A percentile compares a stretch with the other conserved stretches of the same genome.
Conservation (phyloP, 371 early-diverging fungal species). For the Apophysomyces variabilis region DNA sequence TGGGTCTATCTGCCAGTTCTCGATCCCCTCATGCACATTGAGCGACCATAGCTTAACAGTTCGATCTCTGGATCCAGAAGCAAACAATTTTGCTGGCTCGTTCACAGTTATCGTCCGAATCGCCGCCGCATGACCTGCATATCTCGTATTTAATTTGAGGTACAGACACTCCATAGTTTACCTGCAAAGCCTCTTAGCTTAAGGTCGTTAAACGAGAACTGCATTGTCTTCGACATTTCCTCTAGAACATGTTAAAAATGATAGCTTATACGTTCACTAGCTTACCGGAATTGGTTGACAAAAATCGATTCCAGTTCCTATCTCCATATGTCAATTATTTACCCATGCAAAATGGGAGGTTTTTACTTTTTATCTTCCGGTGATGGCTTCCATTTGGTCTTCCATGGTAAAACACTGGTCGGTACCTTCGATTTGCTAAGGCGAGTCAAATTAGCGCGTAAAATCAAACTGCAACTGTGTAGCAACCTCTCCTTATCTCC, state of each 20-base stretch:
- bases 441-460: not conserved
- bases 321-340: not conserved
- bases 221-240: constrained; percentile 75
- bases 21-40: constrained; percentile 66
- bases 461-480: not conserved
- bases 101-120: constrained; percentile 59
- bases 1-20: constrained; percentile 58
- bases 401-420: constrained; percentile 55
- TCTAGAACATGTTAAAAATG: constrained; percentile 31
- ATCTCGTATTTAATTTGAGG: not conserved
- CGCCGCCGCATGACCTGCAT: constrained; percentile 54
- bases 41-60: constrained; percentile 75
- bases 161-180: constrained; percentile 15
- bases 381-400: constrained; percentile 55
- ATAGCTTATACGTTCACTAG: not conserved
- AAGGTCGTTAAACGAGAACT: constrained; percentile 71
- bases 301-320: constrained; percentile 71
- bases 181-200: constrained; percentile 68
- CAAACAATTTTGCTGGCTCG: constrained; percentile 62
- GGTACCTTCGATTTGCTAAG: constrained; percentile 38
- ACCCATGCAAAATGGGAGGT: not conserved
- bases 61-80: constrained; percentile 69
- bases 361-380: constrained; percentile 56
- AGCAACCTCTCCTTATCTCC: constrained; percentile 36
- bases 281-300: constrained; percentile 65